Evolutionary conservation across 305 asterid species (phyloP).

Genomic region (Plantago rigida): DNA sequence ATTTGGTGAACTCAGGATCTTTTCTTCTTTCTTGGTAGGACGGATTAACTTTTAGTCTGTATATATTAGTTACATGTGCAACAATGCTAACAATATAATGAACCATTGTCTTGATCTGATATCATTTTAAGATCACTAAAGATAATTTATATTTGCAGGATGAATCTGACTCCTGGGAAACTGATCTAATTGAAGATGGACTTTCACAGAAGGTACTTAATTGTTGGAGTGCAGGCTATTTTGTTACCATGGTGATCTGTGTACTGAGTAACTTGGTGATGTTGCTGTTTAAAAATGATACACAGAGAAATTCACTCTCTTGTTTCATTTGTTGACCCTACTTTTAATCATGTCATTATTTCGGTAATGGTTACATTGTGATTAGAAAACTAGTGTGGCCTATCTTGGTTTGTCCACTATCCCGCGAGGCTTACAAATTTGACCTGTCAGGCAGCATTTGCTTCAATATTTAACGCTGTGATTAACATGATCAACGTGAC

Average conservation of each 20-base stretch:
- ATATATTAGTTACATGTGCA: too few species aligned
- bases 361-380: slow-evolving; percentile 3
- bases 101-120: slow-evolving; percentile 5
- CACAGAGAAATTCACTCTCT: slow-evolving; percentile 3
- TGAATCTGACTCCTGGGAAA: slow-evolving; percentile 83
- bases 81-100: too few species aligned
- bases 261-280: slow-evolving; percentile 12
- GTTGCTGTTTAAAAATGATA: slow-evolving; percentile 11
- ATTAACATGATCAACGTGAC: neutral
- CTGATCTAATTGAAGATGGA: slow-evolving; percentile 38
- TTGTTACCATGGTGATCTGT: slow-evolving; percentile 4
- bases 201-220: slow-evolving; percentile 52
- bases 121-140: slow-evolving; percentile 19
- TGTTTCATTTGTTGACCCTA: neutral
- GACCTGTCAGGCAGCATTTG: too few species aligned
- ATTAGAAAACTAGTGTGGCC: slow-evolving; percentile 9
- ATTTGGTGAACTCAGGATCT: too few species aligned
- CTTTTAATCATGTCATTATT: neutral
- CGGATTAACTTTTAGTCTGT: too few species aligned
- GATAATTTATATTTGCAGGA: slow-evolving; percentile 46
- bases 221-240: slow-evolving; percentile 18
- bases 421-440: too few species aligned
- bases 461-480: neutral
- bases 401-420: neutral
- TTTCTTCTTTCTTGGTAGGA: too few species aligned